Base-by-base conservation (phyloP, 257 asterid species). In the Ilex aquifolium region DNA sequence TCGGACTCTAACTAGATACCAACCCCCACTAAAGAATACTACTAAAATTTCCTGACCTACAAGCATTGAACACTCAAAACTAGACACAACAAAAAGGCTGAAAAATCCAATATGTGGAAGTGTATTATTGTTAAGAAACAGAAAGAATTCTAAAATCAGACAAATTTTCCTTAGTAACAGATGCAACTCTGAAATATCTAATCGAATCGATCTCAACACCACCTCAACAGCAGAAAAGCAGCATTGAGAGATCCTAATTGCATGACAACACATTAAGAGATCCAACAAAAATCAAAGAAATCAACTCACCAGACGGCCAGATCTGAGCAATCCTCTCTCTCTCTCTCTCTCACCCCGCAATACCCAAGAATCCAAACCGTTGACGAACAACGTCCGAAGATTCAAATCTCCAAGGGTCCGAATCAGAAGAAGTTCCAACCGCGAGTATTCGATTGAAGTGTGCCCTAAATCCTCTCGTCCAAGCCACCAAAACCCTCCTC, bases 301-400 rank as follows among this genome's bases (percentile, higher is more conserved):
- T 32, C 63, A 66, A 79, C 90, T 77, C 75, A 90, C 95, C 89
- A 39, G 81, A 77, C 65, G 66, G 70, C 76, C 87, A 85, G 95
- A 85, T 87, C 95, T 83, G 69, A 71, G 61, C 62, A 80, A 81
- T 66, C 69, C 59, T 60, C 44, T 51, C 55, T 62, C 59, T 60
- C 44, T 51, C 55, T 62, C 56, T 67, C 63, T 59, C 54, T 57
- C 57, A 17, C 48, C 1, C 13, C 11, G n/a, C 11, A 46, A 10
- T 4, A 46, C 27, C 27, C 27, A 46, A 46, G 4, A 10, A 46
- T 6, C 52, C n/a, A 46, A 46, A 36, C 42, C 5, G 42, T 36
- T 36, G 5, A 8, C 1, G 42, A 36, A 36, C 27, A 21, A 21
- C 27, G 27, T 21, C 42, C 8, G 42, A 36, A 36, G 42, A 36